Conservation (phyloP, 306 rosid species). For the Benincasa hispida region DNA sequence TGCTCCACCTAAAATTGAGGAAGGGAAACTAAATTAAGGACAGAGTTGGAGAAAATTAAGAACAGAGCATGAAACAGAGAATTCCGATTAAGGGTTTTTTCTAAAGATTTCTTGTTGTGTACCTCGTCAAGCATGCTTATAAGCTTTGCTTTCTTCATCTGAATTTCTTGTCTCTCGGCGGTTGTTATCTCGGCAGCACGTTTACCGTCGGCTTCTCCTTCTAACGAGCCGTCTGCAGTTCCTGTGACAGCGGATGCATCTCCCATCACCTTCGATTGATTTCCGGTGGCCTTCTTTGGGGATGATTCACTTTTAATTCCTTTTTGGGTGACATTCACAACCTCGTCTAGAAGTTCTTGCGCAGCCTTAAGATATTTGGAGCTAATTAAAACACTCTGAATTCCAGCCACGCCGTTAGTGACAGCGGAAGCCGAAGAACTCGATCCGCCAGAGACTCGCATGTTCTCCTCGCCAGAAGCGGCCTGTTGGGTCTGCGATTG, state of each 20-base stretch:
- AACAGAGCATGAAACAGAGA: background rate
- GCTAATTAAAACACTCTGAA: slow-evolving; percentile 66
- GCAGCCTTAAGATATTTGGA: slow-evolving; percentile 82
- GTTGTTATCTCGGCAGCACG: slow-evolving; percentile 51
- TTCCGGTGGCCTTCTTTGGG: slow-evolving; percentile 25
- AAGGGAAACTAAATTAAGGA: background rate
- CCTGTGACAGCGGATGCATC: slow-evolving; percentile 37
- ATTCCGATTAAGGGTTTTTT: background rate
- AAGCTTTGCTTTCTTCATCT: slow-evolving; percentile 90
- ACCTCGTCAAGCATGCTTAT: slow-evolving; percentile 96
- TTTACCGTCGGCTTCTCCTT: slow-evolving; percentile 32
- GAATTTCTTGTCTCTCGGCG: slow-evolving; percentile 85
- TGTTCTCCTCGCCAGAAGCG: slow-evolving; percentile 42
- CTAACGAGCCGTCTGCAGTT: slow-evolving; percentile 39
- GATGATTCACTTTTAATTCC: slow-evolving; percentile 36
- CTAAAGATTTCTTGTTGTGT: background rate
- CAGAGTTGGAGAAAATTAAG: background rate
- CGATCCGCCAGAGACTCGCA: slow-evolving; percentile 47
- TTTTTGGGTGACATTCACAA: slow-evolving; percentile 48
- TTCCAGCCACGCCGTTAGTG: slow-evolving; percentile 56
- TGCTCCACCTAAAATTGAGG: slow-evolving; percentile 65
- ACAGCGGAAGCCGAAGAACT: slow-evolving; percentile 54
- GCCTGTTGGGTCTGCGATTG: slow-evolving; percentile 17
- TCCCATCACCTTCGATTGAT: slow-evolving; percentile 28
- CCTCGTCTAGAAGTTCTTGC: slow-evolving; percentile 80